These are phyloP conservation scores for Verbena officinalis DNA, from an alignment of 257 asterid genomes.

Conservation along the genomic window DNA sequence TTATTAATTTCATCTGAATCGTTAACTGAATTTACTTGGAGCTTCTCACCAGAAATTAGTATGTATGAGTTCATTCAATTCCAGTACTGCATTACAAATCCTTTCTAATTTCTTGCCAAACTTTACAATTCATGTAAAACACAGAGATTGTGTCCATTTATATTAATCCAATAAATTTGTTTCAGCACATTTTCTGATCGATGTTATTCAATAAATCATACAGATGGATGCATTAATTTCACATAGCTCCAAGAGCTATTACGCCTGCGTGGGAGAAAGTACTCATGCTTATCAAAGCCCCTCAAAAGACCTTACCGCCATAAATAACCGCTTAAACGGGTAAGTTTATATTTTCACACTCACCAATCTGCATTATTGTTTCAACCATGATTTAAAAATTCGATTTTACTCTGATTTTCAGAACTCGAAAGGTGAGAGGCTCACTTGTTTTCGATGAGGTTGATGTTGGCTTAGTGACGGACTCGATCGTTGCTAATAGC, in stretches of 20 bases:
- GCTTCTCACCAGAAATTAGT: background rate
- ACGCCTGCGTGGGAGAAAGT: conserved; percentile 98
- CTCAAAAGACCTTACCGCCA: conserved; percentile 87
- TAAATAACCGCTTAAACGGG: conserved; percentile 91
- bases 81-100: background rate
- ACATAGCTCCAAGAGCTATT: conserved; percentile 88
- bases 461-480: conserved; percentile 88
- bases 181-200: background rate
- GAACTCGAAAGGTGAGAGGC: conserved; percentile 74
- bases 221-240: conserved; percentile 96
- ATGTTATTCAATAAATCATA: conserved; percentile 21
- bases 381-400: background rate
- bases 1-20: background rate
- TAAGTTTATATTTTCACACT: conserved; percentile 23
- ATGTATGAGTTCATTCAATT: background rate
- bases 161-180: background rate
- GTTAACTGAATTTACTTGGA: background rate
- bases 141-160: too few species aligned
- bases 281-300: conserved; percentile 99
- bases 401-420: conserved; percentile 33
- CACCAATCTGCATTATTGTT: conserved; percentile 2
- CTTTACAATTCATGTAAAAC: background rate
- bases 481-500: conserved; percentile 79
- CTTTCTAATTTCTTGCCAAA: background rate
- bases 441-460: conserved; percentile 77